phyloP scores from a whole-genome alignment of 176 grass and related monocot genomes.

The Zoysia pacifica region DNA sequence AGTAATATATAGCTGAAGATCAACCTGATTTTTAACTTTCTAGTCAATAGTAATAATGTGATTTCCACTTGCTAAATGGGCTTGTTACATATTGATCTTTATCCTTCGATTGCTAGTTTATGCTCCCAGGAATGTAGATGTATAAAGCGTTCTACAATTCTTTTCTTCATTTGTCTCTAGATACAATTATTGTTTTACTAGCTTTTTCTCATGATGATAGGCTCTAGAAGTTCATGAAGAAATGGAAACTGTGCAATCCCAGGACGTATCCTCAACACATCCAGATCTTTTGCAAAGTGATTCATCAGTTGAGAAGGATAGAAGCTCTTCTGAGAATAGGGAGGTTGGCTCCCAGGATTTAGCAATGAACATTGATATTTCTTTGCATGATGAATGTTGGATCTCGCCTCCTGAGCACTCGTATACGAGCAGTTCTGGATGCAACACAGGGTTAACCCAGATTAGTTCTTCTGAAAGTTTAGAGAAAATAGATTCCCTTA shows the following conservation, averaged over 20 bases:
- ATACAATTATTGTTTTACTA: conserved; percentile 27
- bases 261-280: conserved; percentile 70
- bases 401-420: conserved; percentile 85
- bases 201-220: conserved; percentile 47
- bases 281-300: conserved; percentile 64
- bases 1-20: neutral
- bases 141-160: conserved; percentile 4
- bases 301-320: conserved; percentile 61
- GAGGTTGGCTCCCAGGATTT: conserved; percentile 52
- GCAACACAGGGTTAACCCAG: conserved; percentile 51
- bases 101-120: conserved; percentile 1
- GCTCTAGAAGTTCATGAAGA: conserved; percentile 94
- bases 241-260: conserved; percentile 71
- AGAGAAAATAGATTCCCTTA: conserved; percentile 40
- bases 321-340: conserved; percentile 44
- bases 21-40: conserved; percentile 13
- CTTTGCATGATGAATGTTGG: conserved; percentile 81
- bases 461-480: conserved; percentile 51
- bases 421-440: conserved; percentile 76
- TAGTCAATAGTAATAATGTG: neutral
- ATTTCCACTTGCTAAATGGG: neutral
- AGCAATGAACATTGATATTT: conserved; percentile 29
- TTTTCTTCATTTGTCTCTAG: conserved; percentile 23
- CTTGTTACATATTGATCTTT: conserved; percentile 2
- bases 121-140: conserved; percentile 12